Conservation (phyloP, 176 grass and related monocot genomes). For the Bothriochloa decipiens region DNA sequence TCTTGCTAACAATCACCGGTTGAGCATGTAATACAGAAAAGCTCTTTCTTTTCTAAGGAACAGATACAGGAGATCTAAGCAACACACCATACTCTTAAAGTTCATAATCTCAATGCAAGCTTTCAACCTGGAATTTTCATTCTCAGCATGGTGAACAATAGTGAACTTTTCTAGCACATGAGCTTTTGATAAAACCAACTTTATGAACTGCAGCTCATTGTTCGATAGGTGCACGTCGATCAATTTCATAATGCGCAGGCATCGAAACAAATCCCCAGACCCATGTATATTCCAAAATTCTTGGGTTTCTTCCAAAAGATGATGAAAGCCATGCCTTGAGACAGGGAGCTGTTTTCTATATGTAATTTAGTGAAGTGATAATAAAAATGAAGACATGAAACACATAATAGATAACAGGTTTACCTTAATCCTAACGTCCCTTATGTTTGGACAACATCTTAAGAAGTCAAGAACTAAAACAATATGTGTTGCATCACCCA, state of each 20-base stretch:
- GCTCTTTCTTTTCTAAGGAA: neutral
- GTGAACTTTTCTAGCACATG: neutral
- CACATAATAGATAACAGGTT: neutral
- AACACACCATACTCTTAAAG: neutral
- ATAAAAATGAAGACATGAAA: neutral
- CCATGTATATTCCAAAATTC: neutral
- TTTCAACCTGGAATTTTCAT: neutral
- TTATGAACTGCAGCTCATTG: slow-evolving; percentile 5
- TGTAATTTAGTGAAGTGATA: neutral
- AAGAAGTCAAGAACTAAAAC: neutral
- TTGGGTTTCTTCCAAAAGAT: neutral
- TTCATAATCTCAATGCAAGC: neutral
- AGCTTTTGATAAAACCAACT: neutral
- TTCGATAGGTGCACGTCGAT: neutral
- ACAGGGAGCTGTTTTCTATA: neutral
- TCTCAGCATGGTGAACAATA: neutral
- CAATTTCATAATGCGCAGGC: neutral
- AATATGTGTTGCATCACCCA: neutral
- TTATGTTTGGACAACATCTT: neutral
- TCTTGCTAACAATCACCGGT: neutral
- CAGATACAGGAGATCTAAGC: neutral
- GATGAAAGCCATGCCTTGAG: neutral
- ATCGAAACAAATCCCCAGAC: neutral
- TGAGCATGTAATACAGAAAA: neutral
- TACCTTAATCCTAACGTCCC: neutral